Evolutionary conservation across 371 early-diverging fungal species (phyloP), one percentile per base, ranked within the genome.

Genomic region (Mycotypha africana): DNA sequence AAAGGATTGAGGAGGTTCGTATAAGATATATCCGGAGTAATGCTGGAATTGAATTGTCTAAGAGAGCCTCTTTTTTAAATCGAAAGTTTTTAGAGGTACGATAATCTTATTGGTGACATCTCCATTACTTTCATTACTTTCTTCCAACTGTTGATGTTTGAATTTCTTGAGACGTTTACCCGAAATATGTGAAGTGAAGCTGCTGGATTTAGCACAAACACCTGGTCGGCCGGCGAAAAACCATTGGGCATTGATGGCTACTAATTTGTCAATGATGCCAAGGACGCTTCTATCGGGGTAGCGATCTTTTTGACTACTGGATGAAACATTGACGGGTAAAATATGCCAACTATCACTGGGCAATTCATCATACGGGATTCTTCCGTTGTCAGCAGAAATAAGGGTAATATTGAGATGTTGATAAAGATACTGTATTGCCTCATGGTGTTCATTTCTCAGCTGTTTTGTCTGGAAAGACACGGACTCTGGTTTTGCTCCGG

Each of bases 321-420:
- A 33, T 2, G 45, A 21, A 2, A 58, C 51, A 10, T 55, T 43
- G 2, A 67, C 56, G 4, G 64, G 54, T 3, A 70, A 24, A 19
- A 70, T 40, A 38, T 64, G 64, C 69, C 67, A 68, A 47, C 88
- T 87, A 51, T 66, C 78, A 4, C 82, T 82, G 39, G 89, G 87
- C 32, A 92, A 53, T 60, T 89, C 89, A 24, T 89, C 65, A 68
- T 91, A 91, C 6, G 47, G 48, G 15, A 57, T 51, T 0, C 32
- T 36, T 17, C 41, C 22, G 16, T 42, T 31, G n/a, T 41, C 20
- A 3, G 38, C 6, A 1, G 47, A 39, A 1, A 60, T 60, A 2
- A 67, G 28, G 0, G 65, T 58, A 7, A 68, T 43, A 19, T 70
- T 66, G 10, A 62, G 26, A 9, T 56, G 60, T 10, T 57, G 45